Base-by-base conservation (phyloP, 2,329 filamentous ascomycete species). In the Talaromyces sp. region DNA sequence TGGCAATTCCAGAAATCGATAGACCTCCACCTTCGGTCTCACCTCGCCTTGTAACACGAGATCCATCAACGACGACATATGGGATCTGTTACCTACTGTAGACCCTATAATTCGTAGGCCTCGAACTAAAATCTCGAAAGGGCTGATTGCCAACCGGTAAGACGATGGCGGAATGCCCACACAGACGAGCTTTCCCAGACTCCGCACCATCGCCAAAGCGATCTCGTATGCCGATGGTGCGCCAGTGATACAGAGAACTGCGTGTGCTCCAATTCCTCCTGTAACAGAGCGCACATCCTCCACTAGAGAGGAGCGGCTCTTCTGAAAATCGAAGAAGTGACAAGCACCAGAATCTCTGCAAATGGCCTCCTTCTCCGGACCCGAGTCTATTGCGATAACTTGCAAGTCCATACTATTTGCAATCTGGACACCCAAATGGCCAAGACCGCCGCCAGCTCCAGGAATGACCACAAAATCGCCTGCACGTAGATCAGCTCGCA, bases 211-310 rank as follows among this genome's bases (percentile, higher is more conserved):
- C 13, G 56, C 19, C 19, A 58, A 43, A 58, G 56, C 56, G 56
- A 35, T 58, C 13, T 41, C 56, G 39, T 58, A 58, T 19, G 56
- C 56, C n/a, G 56, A 58, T 14, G 56, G 56, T 24, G 35, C 56
- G 19, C 56, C 56, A 39, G 56, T 58, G 35, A 58, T 58, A 39
- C 56, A 58, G 31, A 58, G 56, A 58, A 58, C 35, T 33, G 56
- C 56, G n/a, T 58, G 56, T 58, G 56, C 56, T 58, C 35, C 56
- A 58, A 58, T 58, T 19, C 56, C 56, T 27, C 56, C 56, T 58
- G 56, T 19, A 35, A 58, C 56, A 58, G 33, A 58, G 39, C 39
- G 39, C 39, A 41, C 7, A 9, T 41, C 39, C 39, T 41, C 39
- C 14, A 41, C 14, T 7, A 41, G 16, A 16, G 39, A 41, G 39